Conservation (phyloP, 345 rosid species). For the Populus euphratica region DNA sequence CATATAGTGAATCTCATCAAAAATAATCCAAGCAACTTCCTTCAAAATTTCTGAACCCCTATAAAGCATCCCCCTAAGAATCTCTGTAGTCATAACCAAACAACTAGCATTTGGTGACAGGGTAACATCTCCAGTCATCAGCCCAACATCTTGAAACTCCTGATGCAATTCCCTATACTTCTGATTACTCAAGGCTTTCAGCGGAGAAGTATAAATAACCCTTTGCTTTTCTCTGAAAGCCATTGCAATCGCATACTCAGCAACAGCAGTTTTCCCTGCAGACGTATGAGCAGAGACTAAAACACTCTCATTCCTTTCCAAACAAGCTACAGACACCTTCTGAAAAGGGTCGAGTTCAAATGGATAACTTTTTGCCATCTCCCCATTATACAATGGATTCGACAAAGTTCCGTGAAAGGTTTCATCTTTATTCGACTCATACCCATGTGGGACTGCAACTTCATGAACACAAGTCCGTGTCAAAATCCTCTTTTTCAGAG, state of each 20-base stretch:
- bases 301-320: slow-evolving; percentile 90
- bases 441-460: slow-evolving; percentile 79
- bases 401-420: slow-evolving; percentile 61
- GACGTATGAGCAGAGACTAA: slow-evolving; percentile 96
- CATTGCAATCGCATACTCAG: slow-evolving; percentile 98
- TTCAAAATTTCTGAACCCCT: slow-evolving; percentile 92
- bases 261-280: slow-evolving; percentile 97
- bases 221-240: slow-evolving; percentile 92
- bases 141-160: slow-evolving; percentile 90
- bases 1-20: slow-evolving; percentile 98
- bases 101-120: slow-evolving; percentile 92
- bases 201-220: slow-evolving; percentile 90
- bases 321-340: slow-evolving; percentile 75
- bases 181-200: slow-evolving; percentile 98
- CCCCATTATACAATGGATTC: slow-evolving; percentile 64
- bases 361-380: slow-evolving; percentile 71
- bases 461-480: slow-evolving; percentile 82
- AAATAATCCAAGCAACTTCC: slow-evolving; percentile 98
- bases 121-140: slow-evolving; percentile 99
- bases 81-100: slow-evolving; percentile 96
- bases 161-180: slow-evolving; percentile 91
- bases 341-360: slow-evolving; percentile 92
- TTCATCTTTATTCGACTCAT: slow-evolving; percentile 56
- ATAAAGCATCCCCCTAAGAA: slow-evolving; percentile 93
- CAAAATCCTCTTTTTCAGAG: slow-evolving; percentile 46